A percentile compares a stretch with the other conserved stretches of the same genome.
Evolutionary conservation across 345 rosid species (phyloP).

Genomic region (Aquilaria yunnanensis): DNA sequence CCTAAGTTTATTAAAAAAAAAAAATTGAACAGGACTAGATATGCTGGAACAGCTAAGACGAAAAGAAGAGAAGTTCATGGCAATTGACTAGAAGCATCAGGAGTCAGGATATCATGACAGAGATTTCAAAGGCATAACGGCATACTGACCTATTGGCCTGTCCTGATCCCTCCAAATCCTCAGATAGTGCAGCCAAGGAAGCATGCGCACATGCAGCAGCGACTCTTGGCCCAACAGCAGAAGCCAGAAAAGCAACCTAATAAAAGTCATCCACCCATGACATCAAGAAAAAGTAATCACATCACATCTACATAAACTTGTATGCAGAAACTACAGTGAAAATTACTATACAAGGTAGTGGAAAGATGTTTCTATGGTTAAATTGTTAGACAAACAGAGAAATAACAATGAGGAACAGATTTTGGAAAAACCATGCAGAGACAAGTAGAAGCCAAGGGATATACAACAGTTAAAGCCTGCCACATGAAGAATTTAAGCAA

Average conservation of each 20-base stretch:
- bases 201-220: conserved; percentile 99
- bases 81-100: no score
- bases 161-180: conserved; percentile 39
- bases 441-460: no score
- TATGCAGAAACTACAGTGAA: no score
- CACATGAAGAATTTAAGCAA: no score
- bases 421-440: no score
- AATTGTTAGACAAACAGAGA: no score
- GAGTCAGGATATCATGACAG: background rate
- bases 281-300: conserved; percentile 1
- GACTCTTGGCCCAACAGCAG: conserved; percentile 97
- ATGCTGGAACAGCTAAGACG: no score
- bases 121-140: conserved; percentile 4
- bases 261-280: conserved; percentile 24
- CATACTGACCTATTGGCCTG: conserved; percentile 50
- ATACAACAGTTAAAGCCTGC: no score
- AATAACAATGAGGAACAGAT: no score
- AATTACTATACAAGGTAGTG: no score
- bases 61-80: no score
- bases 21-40: background rate
- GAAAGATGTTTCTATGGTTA: no score
- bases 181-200: conserved; percentile 70
- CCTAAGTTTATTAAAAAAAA: background rate
- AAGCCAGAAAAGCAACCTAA: conserved; percentile 95
- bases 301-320: background rate